These are phyloP conservation scores for Racocetra persica DNA, from an alignment of 371 early-diverging fungal species.

Conservation along the genomic window DNA sequence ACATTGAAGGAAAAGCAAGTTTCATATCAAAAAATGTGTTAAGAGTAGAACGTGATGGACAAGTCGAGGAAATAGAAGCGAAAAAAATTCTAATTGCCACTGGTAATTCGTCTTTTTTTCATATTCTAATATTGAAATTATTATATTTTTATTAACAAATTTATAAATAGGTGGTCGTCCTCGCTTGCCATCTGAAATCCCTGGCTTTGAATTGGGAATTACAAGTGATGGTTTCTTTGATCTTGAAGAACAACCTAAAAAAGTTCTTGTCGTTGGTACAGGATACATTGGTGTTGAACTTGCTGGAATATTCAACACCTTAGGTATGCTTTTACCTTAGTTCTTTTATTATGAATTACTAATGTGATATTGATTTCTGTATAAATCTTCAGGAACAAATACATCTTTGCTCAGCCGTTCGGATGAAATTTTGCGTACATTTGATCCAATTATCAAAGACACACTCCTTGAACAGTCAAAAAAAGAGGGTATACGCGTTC, in stretches of 20 bases:
- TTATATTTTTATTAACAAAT: background rate
- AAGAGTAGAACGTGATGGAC: conserved; percentile 66
- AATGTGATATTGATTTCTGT: background rate
- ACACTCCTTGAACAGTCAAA: conserved; percentile 82
- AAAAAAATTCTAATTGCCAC: conserved; percentile 91
- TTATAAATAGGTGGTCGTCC: conserved; percentile 70
- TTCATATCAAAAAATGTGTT: conserved; percentile 81
- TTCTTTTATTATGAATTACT: background rate
- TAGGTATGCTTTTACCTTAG: conserved; percentile 51
- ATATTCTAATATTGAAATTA: background rate
- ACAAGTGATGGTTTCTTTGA: conserved; percentile 97
- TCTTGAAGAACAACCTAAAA: conserved; percentile 88
- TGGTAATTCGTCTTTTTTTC: conserved; percentile 53
- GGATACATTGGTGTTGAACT: conserved; percentile 97
- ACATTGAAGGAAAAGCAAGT: conserved; percentile 84
- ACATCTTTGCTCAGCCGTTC: conserved; percentile 90
- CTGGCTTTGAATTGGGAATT: conserved; percentile 90
- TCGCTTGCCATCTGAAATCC: conserved; percentile 68
- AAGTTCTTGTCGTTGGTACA: conserved; percentile 88
- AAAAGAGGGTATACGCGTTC: conserved; percentile 76
- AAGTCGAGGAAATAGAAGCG: conserved; percentile 68
- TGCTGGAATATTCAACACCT: conserved; percentile 91
- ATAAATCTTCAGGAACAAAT: conserved; percentile 68
- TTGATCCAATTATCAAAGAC: conserved; percentile 88
- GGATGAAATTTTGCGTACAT: conserved; percentile 85